Percentiles rank a stretch among this genome's conserved stretches.
phyloP scores from a whole-genome alignment of 768 basidiomycete species.

The Cubamyces lactineus region DNA sequence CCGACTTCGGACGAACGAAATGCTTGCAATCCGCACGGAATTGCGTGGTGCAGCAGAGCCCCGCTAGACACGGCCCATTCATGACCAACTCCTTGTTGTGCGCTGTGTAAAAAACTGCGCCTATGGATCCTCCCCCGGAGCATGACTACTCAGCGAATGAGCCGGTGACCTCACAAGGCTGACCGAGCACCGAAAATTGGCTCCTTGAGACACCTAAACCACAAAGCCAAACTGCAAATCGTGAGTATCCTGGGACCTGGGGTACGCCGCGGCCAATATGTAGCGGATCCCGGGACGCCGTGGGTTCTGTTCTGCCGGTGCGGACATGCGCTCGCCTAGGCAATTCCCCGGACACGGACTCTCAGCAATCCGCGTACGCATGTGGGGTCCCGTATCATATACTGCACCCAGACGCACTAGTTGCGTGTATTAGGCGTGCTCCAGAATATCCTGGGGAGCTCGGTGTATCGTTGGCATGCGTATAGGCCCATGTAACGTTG shows the following conservation, averaged over 20 bases:
- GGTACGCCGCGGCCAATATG: too few relatives aligned
- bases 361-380: not conserved
- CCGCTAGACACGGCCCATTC: too few relatives aligned
- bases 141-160: not conserved
- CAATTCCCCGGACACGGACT: not conserved
- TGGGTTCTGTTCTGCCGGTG: not conserved
- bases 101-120: not conserved
- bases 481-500: too few relatives aligned
- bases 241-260: too few relatives aligned
- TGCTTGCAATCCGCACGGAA: too few relatives aligned
- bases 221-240: too few relatives aligned
- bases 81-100: too few relatives aligned
- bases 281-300: not conserved
- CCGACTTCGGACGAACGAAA: too few relatives aligned
- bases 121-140: not conserved
- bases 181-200: not conserved
- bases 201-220: too few relatives aligned
- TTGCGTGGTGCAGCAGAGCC: too few relatives aligned
- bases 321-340: not conserved
- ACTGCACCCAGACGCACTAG: not conserved
- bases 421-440: not conserved
- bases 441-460: not conserved
- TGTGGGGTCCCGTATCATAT: not conserved
- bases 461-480: not conserved
- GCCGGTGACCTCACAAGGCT: not conserved